phyloP scores from a whole-genome alignment of 257 asterid genomes.

The Solanum sitiens region DNA sequence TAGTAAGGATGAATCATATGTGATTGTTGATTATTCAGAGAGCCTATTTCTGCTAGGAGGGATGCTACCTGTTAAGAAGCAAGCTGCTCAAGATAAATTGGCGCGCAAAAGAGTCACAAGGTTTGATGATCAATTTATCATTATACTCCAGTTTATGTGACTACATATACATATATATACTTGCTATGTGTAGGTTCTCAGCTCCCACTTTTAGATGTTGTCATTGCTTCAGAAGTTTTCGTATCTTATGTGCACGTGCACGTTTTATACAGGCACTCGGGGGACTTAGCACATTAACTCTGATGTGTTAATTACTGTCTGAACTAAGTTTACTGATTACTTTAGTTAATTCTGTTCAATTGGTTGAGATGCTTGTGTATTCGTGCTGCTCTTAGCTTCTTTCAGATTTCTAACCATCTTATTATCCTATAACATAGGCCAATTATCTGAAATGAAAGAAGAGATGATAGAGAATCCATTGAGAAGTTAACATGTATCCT shows the following conservation, averaged over 20 bases:
- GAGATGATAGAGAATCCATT: background rate
- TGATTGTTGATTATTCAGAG: background rate
- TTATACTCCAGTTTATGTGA: background rate
- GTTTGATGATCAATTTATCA: background rate
- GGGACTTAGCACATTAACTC: background rate
- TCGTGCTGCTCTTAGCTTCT: background rate
- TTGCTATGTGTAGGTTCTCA: background rate
- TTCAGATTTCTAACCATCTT: background rate
- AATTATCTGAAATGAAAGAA: background rate
- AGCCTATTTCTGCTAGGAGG: background rate
- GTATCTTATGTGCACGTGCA: background rate
- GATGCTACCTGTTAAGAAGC: background rate
- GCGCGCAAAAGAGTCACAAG: background rate
- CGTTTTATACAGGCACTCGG: background rate
- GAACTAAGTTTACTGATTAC: background rate
- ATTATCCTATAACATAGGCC: background rate
- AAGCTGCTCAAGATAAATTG: background rate
- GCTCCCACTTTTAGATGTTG: background rate
- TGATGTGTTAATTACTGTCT: background rate
- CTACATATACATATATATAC: background rate
- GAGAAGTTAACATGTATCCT: background rate
- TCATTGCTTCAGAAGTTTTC: background rate
- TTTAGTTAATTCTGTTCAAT: background rate
- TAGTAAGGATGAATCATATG: background rate
- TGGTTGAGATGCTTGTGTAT: background rate